Percentiles rank a stretch among this genome's conserved stretches.
These are phyloP conservation scores for Penicillium simplicissimum DNA, from an alignment of 495 filamentous ascomycete species.

Conservation along the genomic window DNA sequence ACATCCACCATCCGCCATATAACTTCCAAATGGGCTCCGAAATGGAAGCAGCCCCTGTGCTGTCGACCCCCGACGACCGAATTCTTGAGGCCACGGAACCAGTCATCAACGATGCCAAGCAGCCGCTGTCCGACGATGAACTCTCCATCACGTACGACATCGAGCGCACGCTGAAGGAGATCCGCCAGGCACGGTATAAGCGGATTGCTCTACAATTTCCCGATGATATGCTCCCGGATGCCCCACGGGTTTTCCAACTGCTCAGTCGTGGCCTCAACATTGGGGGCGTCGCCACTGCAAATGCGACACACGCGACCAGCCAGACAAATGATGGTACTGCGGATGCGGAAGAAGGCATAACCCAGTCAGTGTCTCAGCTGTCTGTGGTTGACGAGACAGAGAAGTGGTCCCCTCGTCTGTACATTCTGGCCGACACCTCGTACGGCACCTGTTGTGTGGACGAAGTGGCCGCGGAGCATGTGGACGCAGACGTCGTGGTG, in stretches of 20 bases:
- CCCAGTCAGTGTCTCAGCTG: conserved; percentile 34
- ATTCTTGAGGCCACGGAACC: conserved; percentile 60
- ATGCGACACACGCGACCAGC: conserved; percentile 11
- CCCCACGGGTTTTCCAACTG: conserved; percentile 72
- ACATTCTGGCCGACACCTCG: conserved; percentile 92
- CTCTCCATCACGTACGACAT: conserved; percentile 84
- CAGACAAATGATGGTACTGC: conserved; percentile 17
- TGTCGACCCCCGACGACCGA: conserved; percentile 86
- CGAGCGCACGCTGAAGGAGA: conserved; percentile 72
- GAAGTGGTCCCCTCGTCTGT: conserved; percentile 56
- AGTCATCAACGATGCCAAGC: conserved; percentile 29
- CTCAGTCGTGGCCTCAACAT: conserved; percentile 61
- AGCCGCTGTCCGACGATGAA: conserved; percentile 63
- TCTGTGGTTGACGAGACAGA: conserved; percentile 30
- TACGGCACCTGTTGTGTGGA: conserved; percentile 98
- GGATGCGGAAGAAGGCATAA: conserved; percentile 22
- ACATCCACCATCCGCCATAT: neutral
- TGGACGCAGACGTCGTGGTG: conserved; percentile 85
- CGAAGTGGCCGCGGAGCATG: conserved; percentile 94
- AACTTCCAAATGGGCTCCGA: conserved; percentile 32
- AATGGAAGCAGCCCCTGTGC: conserved; percentile 63
- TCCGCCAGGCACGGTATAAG: conserved; percentile 66
- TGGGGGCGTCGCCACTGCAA: conserved; percentile 22
- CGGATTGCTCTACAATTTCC: conserved; percentile 92
- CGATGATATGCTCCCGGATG: conserved; percentile 85